Percentiles rank a stretch among this genome's conserved stretches.
Evolutionary conservation across 2,329 filamentous ascomycete species (phyloP).

Genomic region (Aureobasidium sp.): DNA sequence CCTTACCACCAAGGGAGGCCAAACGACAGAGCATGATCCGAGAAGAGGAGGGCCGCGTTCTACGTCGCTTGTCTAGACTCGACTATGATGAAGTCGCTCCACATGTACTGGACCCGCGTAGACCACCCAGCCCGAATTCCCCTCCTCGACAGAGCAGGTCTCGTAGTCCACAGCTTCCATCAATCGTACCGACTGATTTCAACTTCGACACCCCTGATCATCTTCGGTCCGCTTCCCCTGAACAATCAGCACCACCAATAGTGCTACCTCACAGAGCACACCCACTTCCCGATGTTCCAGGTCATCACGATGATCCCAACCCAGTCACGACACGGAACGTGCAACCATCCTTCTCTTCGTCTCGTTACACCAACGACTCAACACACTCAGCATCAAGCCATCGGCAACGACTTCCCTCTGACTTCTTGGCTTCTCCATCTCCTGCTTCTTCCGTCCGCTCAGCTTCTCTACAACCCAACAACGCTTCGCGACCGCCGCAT

Average conservation of each 20-base stretch:
- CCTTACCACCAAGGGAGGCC: not conserved
- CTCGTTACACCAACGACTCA: not conserved
- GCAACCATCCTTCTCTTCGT: not conserved
- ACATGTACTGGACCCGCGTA: not conserved
- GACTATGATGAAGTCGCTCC: not conserved
- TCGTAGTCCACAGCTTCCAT: not conserved
- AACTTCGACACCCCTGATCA: not conserved
- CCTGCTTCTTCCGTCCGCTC: not conserved
- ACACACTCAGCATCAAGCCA: not conserved
- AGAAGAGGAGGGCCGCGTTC: slow-evolving; percentile 1
- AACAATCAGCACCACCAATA: not conserved
- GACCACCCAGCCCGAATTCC: not conserved
- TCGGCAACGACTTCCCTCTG: not conserved
- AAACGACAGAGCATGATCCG: not conserved
- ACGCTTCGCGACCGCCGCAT: not conserved
- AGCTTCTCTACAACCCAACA: not conserved
- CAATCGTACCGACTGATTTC: not conserved
- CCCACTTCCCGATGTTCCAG: not conserved
- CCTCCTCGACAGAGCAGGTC: not conserved
- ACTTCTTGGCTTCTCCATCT: not conserved
- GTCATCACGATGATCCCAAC: not conserved
- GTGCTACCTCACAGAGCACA: not conserved
- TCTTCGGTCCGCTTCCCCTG: not conserved
- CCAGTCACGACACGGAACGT: not conserved
- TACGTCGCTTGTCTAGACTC: slow-evolving; percentile 2